phyloP scores from a whole-genome alignment of 2,329 filamentous ascomycete genomes.

The Gaeumannomyces tritici region DNA sequence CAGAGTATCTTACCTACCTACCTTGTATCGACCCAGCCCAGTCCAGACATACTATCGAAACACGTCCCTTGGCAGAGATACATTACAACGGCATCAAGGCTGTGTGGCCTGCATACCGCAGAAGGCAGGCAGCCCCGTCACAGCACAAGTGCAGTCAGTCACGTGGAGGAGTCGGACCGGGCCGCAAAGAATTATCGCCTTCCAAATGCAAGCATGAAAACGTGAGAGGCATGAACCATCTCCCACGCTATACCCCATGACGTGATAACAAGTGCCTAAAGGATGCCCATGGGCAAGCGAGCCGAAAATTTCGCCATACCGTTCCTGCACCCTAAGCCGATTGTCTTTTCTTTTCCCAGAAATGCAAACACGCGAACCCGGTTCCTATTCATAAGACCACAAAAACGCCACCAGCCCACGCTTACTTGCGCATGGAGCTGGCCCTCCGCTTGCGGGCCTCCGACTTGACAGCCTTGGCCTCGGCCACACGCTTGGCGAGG shows the following conservation, averaged over 20 bases:
- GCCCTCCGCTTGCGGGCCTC: slow-evolving; percentile 95
- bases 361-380: slow-evolving; percentile 15
- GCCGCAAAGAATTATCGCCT: slow-evolving; percentile 4
- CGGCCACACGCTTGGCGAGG: slow-evolving; percentile 92
- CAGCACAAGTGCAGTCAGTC: not conserved
- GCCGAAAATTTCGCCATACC: slow-evolving; percentile 2
- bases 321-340: slow-evolving; percentile 15
- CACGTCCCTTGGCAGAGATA: too few species aligned
- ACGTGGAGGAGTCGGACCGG: not conserved
- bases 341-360: slow-evolving; percentile 12
- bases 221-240: not conserved
- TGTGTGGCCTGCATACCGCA: too few species aligned
- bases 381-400: slow-evolving; percentile 11
- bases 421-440: slow-evolving; percentile 88
- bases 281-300: slow-evolving; percentile 1
- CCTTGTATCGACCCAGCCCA: too few species aligned
- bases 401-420: slow-evolving; percentile 16
- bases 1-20: too few species aligned
- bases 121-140: not conserved
- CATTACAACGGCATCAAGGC: too few species aligned
- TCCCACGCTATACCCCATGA: slow-evolving; percentile 2
- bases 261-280: slow-evolving; percentile 4
- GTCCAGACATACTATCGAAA: too few species aligned
- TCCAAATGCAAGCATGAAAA: slow-evolving; percentile 4
- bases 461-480: slow-evolving; percentile 89